Percentiles rank a stretch among this genome's conserved stretches.
Conservation (phyloP, 495 filamentous ascomycete genomes). For the Hypoxylon rickii region DNA sequence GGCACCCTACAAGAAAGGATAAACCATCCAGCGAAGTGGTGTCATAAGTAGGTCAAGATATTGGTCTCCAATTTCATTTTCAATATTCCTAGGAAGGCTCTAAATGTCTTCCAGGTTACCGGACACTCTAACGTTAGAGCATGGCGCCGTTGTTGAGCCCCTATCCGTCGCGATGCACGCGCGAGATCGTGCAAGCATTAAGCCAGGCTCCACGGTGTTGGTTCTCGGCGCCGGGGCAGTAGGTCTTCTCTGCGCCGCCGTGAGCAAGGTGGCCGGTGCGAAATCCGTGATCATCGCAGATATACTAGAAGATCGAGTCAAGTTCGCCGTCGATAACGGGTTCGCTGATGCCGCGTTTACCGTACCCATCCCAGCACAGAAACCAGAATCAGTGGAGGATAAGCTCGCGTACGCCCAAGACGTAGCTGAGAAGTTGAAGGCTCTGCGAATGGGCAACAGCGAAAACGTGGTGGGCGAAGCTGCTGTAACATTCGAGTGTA, state of each 20-base stretch:
- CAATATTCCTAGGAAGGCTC: no score
- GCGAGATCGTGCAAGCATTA: slow-evolving; percentile 61
- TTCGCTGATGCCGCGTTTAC: slow-evolving; percentile 67
- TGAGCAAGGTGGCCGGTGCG: slow-evolving; percentile 62
- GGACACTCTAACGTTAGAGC: slow-evolving; percentile 60
- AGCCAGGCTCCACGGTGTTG: slow-evolving; percentile 59
- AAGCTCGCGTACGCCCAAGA: slow-evolving; percentile 65
- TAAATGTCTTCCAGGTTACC: no score
- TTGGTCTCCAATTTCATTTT: no score
- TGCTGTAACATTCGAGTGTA: slow-evolving; percentile 88
- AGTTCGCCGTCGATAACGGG: slow-evolving; percentile 70
- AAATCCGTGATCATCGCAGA: slow-evolving; percentile 74
- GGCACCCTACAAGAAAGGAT: slow-evolving; percentile 81
- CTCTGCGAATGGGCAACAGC: slow-evolving; percentile 37
- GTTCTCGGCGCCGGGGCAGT: slow-evolving; percentile 84
- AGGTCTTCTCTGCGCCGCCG: slow-evolving; percentile 74
- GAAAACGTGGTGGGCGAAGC: slow-evolving; percentile 58
- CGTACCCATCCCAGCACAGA: slow-evolving; percentile 56
- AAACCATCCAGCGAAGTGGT: slow-evolving; percentile 73
- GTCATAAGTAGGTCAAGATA: slow-evolving; percentile 62
- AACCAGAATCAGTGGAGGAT: slow-evolving; percentile 59
- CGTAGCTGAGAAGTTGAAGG: slow-evolving; percentile 58
- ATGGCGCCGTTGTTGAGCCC: slow-evolving; percentile 79
- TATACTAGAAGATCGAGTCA: slow-evolving; percentile 71
- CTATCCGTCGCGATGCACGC: slow-evolving; percentile 82